phyloP scores from a whole-genome alignment of 1,139 yeast genomes.

The Geotrichum klebahnii region DNA sequence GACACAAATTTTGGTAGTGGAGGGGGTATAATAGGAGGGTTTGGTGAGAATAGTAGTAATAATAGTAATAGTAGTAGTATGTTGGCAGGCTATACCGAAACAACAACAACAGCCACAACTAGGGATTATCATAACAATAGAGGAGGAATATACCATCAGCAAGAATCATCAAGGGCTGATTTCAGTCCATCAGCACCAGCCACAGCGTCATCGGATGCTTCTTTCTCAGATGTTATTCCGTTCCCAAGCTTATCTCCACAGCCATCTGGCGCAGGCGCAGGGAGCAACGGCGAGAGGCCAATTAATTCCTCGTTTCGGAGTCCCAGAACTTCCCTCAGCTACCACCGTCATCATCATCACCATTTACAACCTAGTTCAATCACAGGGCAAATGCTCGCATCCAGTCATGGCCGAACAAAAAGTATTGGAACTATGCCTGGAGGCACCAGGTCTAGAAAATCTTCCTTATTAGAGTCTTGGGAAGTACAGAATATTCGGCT shows the following conservation, averaged over 20 bases:
- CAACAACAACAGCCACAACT: too few species aligned
- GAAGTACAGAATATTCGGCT: slow-evolving; percentile 22
- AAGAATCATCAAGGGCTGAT: background rate
- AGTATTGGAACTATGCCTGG: slow-evolving; percentile 5
- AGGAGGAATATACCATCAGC: background rate
- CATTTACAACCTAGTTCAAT: background rate
- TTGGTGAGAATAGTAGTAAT: background rate
- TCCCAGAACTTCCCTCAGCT: slow-evolving; percentile 4
- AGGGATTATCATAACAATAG: too few species aligned
- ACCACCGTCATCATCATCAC: slow-evolving; percentile 2
- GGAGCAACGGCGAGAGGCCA: background rate
- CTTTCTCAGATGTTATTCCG: slow-evolving; percentile 18
- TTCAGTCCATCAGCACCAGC: background rate
- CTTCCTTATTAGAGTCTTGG: slow-evolving; percentile 22
- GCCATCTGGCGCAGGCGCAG: slow-evolving; percentile 1
- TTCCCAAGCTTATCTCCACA: slow-evolving; percentile 15
- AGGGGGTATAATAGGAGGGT: background rate
- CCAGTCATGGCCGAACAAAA: slow-evolving; percentile 5
- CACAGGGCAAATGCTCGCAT: background rate
- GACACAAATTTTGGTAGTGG: background rate
- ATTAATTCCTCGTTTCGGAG: background rate
- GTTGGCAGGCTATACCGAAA: background rate
- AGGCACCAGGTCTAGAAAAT: slow-evolving; percentile 18
- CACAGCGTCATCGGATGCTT: background rate
- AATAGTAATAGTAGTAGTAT: background rate